Percentiles rank a stretch among this genome's conserved stretches.
Conservation (phyloP, 768 basidiomycete species). For the Leccinum imitatum region DNA sequence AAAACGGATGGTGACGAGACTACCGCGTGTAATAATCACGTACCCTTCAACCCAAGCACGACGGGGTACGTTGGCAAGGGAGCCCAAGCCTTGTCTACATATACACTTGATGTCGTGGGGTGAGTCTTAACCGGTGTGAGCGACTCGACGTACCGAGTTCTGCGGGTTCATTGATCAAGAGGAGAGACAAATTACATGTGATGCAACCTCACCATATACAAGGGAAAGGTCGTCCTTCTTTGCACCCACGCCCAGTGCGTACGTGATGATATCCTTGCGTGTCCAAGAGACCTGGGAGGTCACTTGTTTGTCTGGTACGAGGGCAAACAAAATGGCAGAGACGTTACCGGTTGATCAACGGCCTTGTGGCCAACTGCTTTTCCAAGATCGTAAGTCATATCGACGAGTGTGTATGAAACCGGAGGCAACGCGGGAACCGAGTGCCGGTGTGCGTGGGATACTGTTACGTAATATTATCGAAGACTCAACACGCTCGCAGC, state of each 20-base stretch:
- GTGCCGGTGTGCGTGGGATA: not conserved
- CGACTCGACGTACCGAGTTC: constrained; percentile 47
- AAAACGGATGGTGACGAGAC: too few species aligned
- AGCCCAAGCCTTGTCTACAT: constrained; percentile 62
- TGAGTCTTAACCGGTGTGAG: not conserved
- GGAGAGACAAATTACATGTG: not conserved
- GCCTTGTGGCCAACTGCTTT: constrained; percentile 63
- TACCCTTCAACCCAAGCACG: constrained; percentile 70
- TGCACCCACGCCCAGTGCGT: constrained; percentile 80
- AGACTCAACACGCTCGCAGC: not conserved
- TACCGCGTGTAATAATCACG: not conserved
- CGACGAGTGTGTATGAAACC: not conserved
- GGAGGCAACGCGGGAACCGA: not conserved
- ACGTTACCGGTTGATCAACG: constrained; percentile 53
- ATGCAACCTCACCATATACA: constrained; percentile 60
- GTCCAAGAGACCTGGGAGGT: constrained; percentile 72
- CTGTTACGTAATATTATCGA: not conserved
- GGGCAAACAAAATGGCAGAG: not conserved
- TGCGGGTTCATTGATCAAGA: constrained; percentile 18
- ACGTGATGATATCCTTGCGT: constrained; percentile 76
- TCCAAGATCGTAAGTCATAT: constrained; percentile 58
- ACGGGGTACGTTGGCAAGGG: constrained; percentile 87
- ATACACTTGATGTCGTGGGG: not conserved
- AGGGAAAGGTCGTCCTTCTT: constrained; percentile 69
- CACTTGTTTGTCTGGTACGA: not conserved